phyloP scores from a whole-genome alignment of 495 filamentous ascomycete species.

The Endocarpon pusillum region DNA sequence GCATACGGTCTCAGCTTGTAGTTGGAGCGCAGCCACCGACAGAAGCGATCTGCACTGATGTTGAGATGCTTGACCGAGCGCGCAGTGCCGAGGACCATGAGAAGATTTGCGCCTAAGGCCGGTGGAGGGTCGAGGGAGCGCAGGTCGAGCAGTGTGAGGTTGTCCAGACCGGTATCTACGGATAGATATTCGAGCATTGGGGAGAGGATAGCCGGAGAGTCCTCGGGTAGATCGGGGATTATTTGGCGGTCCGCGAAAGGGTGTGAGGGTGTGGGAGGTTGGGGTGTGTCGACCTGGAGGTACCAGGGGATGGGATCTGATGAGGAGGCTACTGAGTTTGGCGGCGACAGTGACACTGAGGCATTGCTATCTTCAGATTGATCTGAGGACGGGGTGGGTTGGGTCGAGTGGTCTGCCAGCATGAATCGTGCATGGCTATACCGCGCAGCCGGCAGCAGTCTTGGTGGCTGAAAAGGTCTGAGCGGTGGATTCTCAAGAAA shows the following conservation, averaged over 20 bases:
- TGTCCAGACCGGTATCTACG: constrained; percentile 67
- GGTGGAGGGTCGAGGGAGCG: constrained; percentile 70
- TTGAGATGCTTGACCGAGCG: constrained; percentile 87
- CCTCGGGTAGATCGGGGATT: constrained; percentile 58
- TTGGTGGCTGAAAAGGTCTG: no score
- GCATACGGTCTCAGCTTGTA: constrained; percentile 58
- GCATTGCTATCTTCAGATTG: no score
- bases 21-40: constrained; percentile 63
- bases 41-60: constrained; percentile 75
- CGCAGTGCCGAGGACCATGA: constrained; percentile 90
- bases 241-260: constrained; percentile 42
- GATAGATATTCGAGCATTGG: constrained; percentile 62
- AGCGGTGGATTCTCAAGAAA: no score
- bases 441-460: no score
- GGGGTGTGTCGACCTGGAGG: constrained; percentile 46
- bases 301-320: constrained; percentile 81
- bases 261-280: constrained; percentile 26
- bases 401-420: no score
- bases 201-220: constrained; percentile 54
- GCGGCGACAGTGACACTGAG: no score
- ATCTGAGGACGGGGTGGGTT: no score
- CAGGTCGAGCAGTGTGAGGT: constrained; percentile 61
- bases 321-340: no score
- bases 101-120: constrained; percentile 66
- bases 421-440: no score